Evolutionary conservation across 805 yeast genomes (phyloP).

Genomic region (Nakazawaea wyomingensis): DNA sequence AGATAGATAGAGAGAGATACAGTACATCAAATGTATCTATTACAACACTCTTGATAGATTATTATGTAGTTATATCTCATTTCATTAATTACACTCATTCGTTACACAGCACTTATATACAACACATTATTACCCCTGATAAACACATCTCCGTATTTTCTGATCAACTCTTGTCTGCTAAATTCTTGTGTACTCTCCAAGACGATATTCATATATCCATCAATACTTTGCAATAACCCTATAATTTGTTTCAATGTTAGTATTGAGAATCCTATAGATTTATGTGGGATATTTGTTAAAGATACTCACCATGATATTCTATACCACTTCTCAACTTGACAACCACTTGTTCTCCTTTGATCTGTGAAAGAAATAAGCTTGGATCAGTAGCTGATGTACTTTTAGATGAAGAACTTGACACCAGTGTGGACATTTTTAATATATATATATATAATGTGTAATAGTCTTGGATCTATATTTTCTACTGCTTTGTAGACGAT

Average conservation of each 20-base stretch:
- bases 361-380: constrained; percentile 71
- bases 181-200: constrained; percentile 71
- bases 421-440: not conserved
- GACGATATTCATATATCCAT: constrained; percentile 95
- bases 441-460: not conserved
- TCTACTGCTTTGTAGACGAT: no score
- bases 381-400: constrained; percentile 40
- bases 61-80: no score
- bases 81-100: not conserved
- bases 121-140: constrained; percentile 78
- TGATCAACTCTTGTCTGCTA: constrained; percentile 43
- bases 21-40: no score
- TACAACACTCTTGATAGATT: no score
- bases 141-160: constrained; percentile 70
- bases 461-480: no score
- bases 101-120: constrained; percentile 8
- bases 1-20: no score
- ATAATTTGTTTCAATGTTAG: not conserved
- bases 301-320: constrained; percentile 59
- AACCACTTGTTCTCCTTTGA: constrained; percentile 73
- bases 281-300: not conserved
- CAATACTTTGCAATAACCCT: constrained; percentile 75
- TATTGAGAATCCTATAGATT: not conserved
- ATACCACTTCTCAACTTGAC: constrained; percentile 87
- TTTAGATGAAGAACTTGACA: not conserved